Evolutionary conservation across 495 filamentous ascomycete genomes (phyloP).

Genomic region (Staphylotrichum longicolle): DNA sequence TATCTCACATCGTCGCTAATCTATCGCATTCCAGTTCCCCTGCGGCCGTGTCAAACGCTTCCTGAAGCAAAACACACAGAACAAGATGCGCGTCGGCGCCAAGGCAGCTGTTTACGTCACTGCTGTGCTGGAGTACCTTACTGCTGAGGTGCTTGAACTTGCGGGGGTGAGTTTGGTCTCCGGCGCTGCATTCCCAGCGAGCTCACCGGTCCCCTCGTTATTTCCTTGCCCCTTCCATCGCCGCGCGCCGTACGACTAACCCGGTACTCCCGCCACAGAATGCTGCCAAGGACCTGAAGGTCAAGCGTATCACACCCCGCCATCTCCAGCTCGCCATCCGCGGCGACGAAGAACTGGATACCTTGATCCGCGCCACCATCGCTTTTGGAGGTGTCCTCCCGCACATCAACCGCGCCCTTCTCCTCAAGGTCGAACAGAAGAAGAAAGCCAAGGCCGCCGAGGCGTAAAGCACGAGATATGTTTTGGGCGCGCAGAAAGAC

Average conservation of each 20-base stretch:
- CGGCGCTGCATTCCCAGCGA: background rate
- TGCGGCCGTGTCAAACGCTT: constrained; percentile 99
- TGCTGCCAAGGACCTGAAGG: constrained; percentile 98
- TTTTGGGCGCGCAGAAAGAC: background rate
- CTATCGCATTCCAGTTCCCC: constrained; percentile 68
- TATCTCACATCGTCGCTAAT: constrained; percentile 33
- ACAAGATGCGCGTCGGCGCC: constrained; percentile 99
- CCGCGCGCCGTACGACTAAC: background rate
- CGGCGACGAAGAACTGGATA: constrained; percentile 97
- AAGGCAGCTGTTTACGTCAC: constrained; percentile 99
- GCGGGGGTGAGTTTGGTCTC: constrained; percentile 63
- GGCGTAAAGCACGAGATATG: constrained; percentile 39
- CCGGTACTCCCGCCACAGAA: constrained; percentile 51
- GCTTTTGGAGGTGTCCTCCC: constrained; percentile 97
- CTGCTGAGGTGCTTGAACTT: constrained; percentile 96
- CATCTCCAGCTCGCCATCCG: constrained; percentile 98
- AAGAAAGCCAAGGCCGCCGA: constrained; percentile 81
- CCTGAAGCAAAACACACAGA: constrained; percentile 97
- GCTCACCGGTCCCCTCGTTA: constrained; percentile 4
- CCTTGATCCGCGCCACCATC: constrained; percentile 94
- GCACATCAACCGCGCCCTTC: constrained; percentile 95
- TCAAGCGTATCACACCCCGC: constrained; percentile 99
- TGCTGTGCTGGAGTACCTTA: constrained; percentile 95
- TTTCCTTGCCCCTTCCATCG: constrained; percentile 5
- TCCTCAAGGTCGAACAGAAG: constrained; percentile 99